Evolutionary conservation across 331 rosid species (phyloP).

Genomic region (Quercus phellos): DNA sequence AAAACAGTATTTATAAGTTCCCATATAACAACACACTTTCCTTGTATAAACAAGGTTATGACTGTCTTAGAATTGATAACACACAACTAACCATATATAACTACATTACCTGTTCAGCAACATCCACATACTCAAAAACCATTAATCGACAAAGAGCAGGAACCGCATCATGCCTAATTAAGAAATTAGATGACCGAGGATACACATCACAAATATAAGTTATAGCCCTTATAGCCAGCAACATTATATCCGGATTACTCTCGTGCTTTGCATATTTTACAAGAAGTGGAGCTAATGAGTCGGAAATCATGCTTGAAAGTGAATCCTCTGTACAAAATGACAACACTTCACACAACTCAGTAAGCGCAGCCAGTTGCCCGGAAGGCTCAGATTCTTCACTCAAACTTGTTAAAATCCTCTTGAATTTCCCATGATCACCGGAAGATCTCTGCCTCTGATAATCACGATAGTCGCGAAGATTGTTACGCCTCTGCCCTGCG

Average conservation of each 20-base stretch:
- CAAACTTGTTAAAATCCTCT: constrained; percentile 59
- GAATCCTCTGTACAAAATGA: constrained; percentile 90
- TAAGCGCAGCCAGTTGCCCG: constrained; percentile 58
- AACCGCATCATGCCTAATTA: constrained; percentile 81
- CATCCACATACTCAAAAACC: constrained; percentile 82
- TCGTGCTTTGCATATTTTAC: constrained; percentile 72
- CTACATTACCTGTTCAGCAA: constrained; percentile 86
- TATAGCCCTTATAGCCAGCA: constrained; percentile 87
- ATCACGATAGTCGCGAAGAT: constrained; percentile 61
- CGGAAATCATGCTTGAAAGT: constrained; percentile 67
- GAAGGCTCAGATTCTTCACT: constrained; percentile 68
- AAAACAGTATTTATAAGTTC: constrained; percentile 14
- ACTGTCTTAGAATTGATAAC: not conserved
- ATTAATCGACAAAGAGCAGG: constrained; percentile 73
- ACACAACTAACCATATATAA: constrained; percentile 11
- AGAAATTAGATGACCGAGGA: constrained; percentile 73
- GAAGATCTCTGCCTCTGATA: constrained; percentile 68
- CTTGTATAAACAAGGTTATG: not conserved
- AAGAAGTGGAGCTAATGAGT: constrained; percentile 60
- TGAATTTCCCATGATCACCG: constrained; percentile 77
- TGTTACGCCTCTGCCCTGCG: constrained; percentile 58
- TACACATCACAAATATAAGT: constrained; percentile 83
- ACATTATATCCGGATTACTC: constrained; percentile 61
- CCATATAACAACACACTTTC: not conserved
- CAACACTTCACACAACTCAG: constrained; percentile 82